Evolutionary conservation across 768 basidiomycete species (phyloP), one percentile per base, ranked within the genome.

Genomic region (Suillus clintonianus): DNA sequence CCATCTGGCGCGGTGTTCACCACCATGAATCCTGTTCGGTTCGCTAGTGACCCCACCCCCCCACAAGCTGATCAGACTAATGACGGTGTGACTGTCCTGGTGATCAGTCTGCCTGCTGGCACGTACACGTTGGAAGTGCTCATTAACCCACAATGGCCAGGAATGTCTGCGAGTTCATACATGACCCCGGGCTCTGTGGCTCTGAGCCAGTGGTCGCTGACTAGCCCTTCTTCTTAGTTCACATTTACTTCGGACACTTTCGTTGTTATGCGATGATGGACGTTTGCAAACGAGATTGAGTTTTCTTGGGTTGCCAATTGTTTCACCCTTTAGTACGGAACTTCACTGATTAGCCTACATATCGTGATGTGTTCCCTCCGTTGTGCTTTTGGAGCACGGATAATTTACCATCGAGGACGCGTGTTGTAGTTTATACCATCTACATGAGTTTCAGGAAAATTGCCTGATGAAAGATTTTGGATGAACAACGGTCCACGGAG

Each of bases 71-170:
- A 96, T 77, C 92, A 92, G 74, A 72, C 77, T 10, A 97, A 99
- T 77, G 81, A 85, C 0, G 87, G 86, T 30, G 92, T 95, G 63
- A 89, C 85, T 15, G 95, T 98, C 22, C 79, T 99, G 59, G 82
- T 82, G 62, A 89, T 99, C 73, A 82, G 78, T 67, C 69, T 84
- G 14, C 77, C 89, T 6, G 81, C 84, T 32, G 94, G 94, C n/a
- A 77, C 78, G 54, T 89, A 92, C 76, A 90, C 80, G 17, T 76
- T 97, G 55, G 86, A 96, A 78, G 89, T 98, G 59, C 74, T 99
- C 73, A 91, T 99, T 80, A 95, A 86, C 76, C 97, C 97, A n/a
- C 92, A 97, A 71, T 98, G 95, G 95, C 76, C 81, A 43, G 88
- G 85, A 34, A 84, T 90, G 81, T 79, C 85, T 39, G 70, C 86